These are phyloP conservation scores for Eucalyptus dawsonii DNA, from an alignment of 345 rosid species.

Conservation along the genomic window DNA sequence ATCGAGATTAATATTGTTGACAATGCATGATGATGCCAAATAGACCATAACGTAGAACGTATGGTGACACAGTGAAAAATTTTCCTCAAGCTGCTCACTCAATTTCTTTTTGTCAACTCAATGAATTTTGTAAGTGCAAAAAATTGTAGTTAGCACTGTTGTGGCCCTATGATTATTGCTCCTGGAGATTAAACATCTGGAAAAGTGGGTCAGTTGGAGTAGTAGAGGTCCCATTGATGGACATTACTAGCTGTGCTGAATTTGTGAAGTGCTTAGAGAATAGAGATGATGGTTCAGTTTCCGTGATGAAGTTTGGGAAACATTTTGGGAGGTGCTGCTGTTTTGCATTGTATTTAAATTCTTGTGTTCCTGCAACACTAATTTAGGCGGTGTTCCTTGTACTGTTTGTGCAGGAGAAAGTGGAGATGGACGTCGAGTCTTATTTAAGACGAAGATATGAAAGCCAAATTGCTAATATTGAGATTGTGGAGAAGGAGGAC, in stretches of 20 bases:
- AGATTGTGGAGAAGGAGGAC: slow-evolving; percentile 76
- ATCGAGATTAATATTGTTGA: not conserved
- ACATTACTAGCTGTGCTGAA: not conserved
- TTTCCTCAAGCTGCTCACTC: not conserved
- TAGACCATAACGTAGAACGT: not conserved
- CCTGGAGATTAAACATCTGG: not conserved
- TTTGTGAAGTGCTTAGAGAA: not conserved
- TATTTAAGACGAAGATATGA: slow-evolving; percentile 75
- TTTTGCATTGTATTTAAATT: not conserved
- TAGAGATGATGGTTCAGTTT: not conserved
- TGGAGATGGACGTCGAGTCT: slow-evolving; percentile 91
- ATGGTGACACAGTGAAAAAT: not conserved
- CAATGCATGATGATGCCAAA: not conserved
- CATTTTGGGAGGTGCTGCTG: not conserved
- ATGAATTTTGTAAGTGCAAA: not conserved
- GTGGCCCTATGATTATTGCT: not conserved
- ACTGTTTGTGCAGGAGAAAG: slow-evolving; percentile 29
- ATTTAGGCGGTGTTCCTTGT: not conserved
- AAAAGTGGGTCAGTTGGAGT: not conserved
- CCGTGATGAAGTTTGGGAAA: not conserved
- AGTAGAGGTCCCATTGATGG: not conserved
- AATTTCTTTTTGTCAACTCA: not conserved
- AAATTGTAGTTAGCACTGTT: not conserved
- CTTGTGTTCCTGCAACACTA: not conserved
- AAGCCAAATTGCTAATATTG: slow-evolving; percentile 67